phyloP scores from a whole-genome alignment of 176 grass and related monocot species.

The Zizania latifolia region DNA sequence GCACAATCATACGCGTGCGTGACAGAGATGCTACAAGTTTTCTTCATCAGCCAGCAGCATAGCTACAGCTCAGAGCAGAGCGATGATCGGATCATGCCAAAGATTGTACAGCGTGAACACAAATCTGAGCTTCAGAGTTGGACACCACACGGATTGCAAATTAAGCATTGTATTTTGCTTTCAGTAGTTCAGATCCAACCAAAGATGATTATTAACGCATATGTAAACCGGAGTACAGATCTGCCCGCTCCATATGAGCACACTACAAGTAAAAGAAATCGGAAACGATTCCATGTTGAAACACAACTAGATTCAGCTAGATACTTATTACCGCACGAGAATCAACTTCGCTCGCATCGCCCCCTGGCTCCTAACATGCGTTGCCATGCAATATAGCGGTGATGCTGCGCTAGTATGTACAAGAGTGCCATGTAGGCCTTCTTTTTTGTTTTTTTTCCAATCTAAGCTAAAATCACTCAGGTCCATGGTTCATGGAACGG shows the following conservation, averaged over 20 bases:
- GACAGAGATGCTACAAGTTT: not conserved
- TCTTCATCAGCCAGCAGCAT: not conserved
- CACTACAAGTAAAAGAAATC: constrained; percentile 3
- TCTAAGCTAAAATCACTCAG: constrained; percentile 19
- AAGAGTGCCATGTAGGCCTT: constrained; percentile 15
- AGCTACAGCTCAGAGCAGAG: not conserved
- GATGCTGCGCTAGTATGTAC: constrained; percentile 40
- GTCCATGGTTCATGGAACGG: not conserved
- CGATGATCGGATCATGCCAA: not conserved
- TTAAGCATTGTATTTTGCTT: not conserved
- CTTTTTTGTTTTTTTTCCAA: constrained; percentile 6
- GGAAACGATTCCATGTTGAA: not conserved
- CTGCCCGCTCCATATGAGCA: not conserved
- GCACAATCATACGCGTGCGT: no score
- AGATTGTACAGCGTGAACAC: not conserved
- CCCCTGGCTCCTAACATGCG: constrained; percentile 5
- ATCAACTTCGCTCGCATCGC: constrained; percentile 13
- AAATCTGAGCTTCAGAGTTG: not conserved
- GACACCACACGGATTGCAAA: not conserved
- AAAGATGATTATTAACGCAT: constrained; percentile 21
- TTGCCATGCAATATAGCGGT: constrained; percentile 33
- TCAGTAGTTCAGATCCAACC: not conserved
- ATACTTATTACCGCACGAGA: constrained; percentile 26
- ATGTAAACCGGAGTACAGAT: constrained; percentile 9
- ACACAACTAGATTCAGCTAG: constrained; percentile 6